phyloP scores from a whole-genome alignment of 768 basidiomycete species.

The Leucosporidium scottii region DNA sequence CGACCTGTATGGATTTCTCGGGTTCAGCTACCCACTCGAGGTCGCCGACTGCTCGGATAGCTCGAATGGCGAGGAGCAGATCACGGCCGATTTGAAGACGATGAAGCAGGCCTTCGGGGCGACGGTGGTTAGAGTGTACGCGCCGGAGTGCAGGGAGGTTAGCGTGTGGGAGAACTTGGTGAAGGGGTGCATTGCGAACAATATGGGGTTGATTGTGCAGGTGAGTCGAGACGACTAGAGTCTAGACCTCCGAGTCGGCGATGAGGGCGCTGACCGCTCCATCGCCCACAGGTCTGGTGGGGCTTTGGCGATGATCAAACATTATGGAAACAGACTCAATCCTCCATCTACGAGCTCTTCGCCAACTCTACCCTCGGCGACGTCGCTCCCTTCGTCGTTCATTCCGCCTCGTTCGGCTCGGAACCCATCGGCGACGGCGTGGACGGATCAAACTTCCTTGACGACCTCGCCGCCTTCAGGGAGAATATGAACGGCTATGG shows the following conservation, averaged over 20 bases:
- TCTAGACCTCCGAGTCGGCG: constrained; percentile 5
- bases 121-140: constrained; percentile 32
- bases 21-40: neutral
- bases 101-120: constrained; percentile 34
- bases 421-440: constrained; percentile 33
- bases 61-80: constrained; percentile 21
- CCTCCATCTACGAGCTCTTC: constrained; percentile 20
- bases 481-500: constrained; percentile 19
- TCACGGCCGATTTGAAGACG: constrained; percentile 14
- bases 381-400: constrained; percentile 32
- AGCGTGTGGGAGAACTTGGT: constrained; percentile 29
- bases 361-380: constrained; percentile 4
- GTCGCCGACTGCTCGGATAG: constrained; percentile 16
- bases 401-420: constrained; percentile 30
- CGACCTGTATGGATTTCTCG: neutral
- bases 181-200: constrained; percentile 18
- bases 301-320: neutral
- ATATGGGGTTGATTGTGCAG: constrained; percentile 18
- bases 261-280: neutral
- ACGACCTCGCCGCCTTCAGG: constrained; percentile 16
- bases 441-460: constrained; percentile 8
- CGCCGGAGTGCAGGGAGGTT: constrained; percentile 23
- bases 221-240: constrained; percentile 2
- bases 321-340: constrained; percentile 16
- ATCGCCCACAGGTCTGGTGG: neutral